These are phyloP conservation scores for Phytophthora chlamydospora DNA, from an alignment of 352 stramenopile species.

Conservation along the genomic window DNA sequence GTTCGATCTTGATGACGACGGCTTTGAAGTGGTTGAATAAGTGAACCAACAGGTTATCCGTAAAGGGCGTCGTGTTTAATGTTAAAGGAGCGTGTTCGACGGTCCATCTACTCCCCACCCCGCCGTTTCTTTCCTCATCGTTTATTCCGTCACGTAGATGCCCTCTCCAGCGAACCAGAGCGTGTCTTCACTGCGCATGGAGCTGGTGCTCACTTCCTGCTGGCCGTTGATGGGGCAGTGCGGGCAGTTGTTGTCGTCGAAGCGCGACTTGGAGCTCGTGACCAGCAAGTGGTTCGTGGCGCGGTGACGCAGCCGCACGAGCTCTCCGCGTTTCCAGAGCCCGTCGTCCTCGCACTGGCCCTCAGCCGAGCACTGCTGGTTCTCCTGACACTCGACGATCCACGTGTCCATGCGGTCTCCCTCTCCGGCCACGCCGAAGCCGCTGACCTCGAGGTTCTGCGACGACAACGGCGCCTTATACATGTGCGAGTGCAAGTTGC, in stretches of 20 bases:
- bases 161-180: slow-evolving; percentile 85
- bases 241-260: slow-evolving; percentile 84
- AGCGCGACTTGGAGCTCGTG: slow-evolving; percentile 57
- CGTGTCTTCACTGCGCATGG: slow-evolving; percentile 53
- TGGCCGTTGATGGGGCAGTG: slow-evolving; percentile 86
- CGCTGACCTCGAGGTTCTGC: slow-evolving; percentile 75
- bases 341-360: slow-evolving; percentile 76
- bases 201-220: slow-evolving; percentile 77
- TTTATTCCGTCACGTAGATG: slow-evolving; percentile 77
- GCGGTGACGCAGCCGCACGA: slow-evolving; percentile 71
- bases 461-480: slow-evolving; percentile 71
- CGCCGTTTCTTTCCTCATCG: neutral
- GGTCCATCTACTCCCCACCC: slow-evolving; percentile 18
- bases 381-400: slow-evolving; percentile 79
- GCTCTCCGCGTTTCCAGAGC: slow-evolving; percentile 76
- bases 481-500: slow-evolving; percentile 82
- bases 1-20: slow-evolving; percentile 82
- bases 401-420: slow-evolving; percentile 75
- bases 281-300: slow-evolving; percentile 57
- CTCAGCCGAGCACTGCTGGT: slow-evolving; percentile 68
- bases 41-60: neutral
- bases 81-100: slow-evolving; percentile 26
- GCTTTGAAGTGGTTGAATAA: slow-evolving; percentile 76
- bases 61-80: slow-evolving; percentile 28
- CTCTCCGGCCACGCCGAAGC: slow-evolving; percentile 80